Percentiles rank a stretch among this genome's conserved stretches.
These are phyloP conservation scores for Ceratocystis colombiana DNA, from an alignment of 2,329 filamentous ascomycete species.

Conservation along the genomic window DNA sequence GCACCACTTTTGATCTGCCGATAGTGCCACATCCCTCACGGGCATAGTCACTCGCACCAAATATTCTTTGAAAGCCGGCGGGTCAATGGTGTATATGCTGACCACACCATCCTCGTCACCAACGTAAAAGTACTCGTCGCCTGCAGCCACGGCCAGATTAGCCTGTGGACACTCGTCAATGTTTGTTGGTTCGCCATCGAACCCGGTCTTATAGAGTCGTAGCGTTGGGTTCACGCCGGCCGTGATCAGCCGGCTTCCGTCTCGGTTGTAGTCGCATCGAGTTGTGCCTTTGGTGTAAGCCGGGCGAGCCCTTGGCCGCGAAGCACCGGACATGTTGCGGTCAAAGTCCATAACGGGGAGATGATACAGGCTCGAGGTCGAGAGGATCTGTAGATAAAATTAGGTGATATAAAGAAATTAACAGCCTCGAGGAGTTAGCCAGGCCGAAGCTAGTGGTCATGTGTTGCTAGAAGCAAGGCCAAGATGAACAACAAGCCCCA, in stretches of 20 bases:
- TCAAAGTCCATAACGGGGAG: constrained; percentile 21
- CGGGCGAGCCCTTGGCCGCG: constrained; percentile 53
- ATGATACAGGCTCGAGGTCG: not conserved
- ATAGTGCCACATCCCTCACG: constrained; percentile 74
- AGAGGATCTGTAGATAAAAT: not conserved
- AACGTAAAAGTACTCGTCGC: constrained; percentile 72
- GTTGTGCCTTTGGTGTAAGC: constrained; percentile 78
- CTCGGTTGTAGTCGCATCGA: constrained; percentile 77
- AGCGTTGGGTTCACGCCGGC: constrained; percentile 90
- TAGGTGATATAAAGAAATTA: no score
- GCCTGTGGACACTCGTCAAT: constrained; percentile 86
- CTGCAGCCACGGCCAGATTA: constrained; percentile 67
- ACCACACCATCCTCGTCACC: constrained; percentile 95
- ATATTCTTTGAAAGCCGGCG: constrained; percentile 64
- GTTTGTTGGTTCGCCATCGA: constrained; percentile 82
- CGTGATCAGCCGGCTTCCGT: constrained; percentile 77
- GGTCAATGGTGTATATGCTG: constrained; percentile 72
- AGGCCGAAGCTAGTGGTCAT: not conserved
- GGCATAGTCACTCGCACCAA: constrained; percentile 77
- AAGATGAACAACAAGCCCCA: not conserved
- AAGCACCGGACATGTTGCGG: constrained; percentile 34
- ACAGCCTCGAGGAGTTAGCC: not conserved
- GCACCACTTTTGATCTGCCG: constrained; percentile 72
- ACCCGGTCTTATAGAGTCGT: constrained; percentile 82
- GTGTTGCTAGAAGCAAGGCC: not conserved